Percentiles rank a stretch among this genome's conserved stretches.
phyloP scores from a whole-genome alignment of 202 grass and related monocot genomes.

The Digitaria exilis region DNA sequence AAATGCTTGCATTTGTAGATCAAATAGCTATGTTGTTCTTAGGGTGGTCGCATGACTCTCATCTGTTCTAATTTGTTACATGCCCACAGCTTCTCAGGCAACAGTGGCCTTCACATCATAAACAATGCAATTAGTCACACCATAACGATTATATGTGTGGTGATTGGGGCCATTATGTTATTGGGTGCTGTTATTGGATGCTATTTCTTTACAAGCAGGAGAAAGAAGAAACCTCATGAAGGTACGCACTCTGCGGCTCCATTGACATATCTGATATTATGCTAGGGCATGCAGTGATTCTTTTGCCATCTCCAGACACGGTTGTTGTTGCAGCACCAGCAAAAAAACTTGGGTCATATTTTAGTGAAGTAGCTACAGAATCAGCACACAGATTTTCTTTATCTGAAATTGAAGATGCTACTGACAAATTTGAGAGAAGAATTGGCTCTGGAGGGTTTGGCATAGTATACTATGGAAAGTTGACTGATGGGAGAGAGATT shows the following conservation, averaged over 20 bases:
- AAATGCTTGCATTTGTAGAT: conserved; percentile 10
- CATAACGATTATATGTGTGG: conserved; percentile 65
- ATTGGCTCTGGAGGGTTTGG: conserved; percentile 93
- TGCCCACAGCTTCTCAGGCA: conserved; percentile 69
- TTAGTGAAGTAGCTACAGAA: conserved; percentile 96
- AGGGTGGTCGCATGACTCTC: neutral
- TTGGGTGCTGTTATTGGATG: conserved; percentile 63
- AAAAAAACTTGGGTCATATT: conserved; percentile 85
- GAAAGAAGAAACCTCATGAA: conserved; percentile 60
- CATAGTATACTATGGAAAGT: conserved; percentile 93
- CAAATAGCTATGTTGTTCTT: conserved; percentile 29
- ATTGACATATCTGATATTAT: conserved; percentile 21
- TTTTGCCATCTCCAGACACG: conserved; percentile 48
- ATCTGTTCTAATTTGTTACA: conserved; percentile 48
- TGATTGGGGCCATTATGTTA: conserved; percentile 60
- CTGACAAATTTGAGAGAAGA: conserved; percentile 77
- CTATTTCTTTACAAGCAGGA: conserved; percentile 58
- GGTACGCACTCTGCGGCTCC: conserved; percentile 53
- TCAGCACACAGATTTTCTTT: conserved; percentile 85
- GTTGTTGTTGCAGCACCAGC: conserved; percentile 49
- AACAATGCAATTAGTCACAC: conserved; percentile 48
- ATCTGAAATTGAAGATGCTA: conserved; percentile 90
- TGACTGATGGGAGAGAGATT: conserved; percentile 88
- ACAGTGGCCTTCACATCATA: conserved; percentile 57
- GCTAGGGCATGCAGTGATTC: conserved; percentile 36